Conservation (phyloP, 257 asterid genomes). For the Fraxinus pennsylvanica region DNA sequence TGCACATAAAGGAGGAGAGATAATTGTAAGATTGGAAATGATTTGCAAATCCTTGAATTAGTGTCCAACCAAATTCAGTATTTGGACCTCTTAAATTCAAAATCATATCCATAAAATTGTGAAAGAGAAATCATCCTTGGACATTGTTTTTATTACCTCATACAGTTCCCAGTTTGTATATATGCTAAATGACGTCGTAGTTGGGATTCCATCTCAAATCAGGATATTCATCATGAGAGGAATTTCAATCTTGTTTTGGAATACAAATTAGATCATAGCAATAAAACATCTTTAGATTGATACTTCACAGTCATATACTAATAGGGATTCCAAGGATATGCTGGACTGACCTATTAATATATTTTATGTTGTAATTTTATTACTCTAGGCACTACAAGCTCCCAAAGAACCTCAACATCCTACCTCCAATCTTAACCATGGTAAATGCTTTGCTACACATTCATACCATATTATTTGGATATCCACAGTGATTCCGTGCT, state of each 20-base stretch:
- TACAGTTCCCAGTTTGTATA: background rate
- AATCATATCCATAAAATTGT: background rate
- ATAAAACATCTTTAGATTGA: slow-evolving; percentile 10
- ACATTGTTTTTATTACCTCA: background rate
- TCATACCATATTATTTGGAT: too few relatives aligned
- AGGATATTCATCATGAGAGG: slow-evolving; percentile 9
- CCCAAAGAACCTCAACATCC: slow-evolving; percentile 95
- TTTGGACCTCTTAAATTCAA: background rate
- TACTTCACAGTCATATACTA: background rate
- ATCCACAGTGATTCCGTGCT: too few relatives aligned
- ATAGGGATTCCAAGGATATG: background rate
- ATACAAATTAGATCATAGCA: slow-evolving; percentile 19
- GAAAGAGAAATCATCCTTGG: slow-evolving; percentile 3
- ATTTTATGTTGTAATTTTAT: slow-evolving; percentile 11
- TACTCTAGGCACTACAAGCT: slow-evolving; percentile 51
- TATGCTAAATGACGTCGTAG: slow-evolving; percentile 9
- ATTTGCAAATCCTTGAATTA: slow-evolving; percentile 6
- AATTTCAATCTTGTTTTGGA: background rate
- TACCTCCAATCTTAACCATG: slow-evolving; percentile 7
- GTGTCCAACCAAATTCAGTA: background rate
- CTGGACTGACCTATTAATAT: background rate
- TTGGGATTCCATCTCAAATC: slow-evolving; percentile 2
- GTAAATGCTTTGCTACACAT: too few relatives aligned
- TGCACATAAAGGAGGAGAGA: slow-evolving; percentile 2
- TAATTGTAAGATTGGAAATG: slow-evolving; percentile 17